Conservation (phyloP, 169 alveolate species). For the Eimeria maxima region DNA sequence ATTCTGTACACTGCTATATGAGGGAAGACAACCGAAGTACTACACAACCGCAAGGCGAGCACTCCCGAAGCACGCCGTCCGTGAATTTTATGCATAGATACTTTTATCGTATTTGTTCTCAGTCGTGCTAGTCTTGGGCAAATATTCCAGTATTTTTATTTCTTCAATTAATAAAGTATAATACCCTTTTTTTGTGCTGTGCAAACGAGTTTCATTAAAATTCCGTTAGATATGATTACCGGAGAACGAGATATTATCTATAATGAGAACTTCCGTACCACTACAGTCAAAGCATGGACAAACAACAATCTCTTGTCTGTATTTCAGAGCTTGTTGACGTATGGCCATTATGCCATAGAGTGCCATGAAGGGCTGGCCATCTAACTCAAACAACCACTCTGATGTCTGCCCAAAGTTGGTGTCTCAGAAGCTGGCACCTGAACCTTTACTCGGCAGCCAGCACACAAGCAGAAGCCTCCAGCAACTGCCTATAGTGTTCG, state of each 20-base stretch:
- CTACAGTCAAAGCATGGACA: neutral
- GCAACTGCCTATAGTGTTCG: too few relatives aligned
- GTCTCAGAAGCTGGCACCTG: too few relatives aligned
- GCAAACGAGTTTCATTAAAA: too few relatives aligned
- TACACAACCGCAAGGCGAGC: neutral
- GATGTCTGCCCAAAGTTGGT: neutral
- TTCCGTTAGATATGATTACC: too few relatives aligned
- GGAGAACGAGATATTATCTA: neutral
- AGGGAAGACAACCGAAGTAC: neutral
- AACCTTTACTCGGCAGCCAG: too few relatives aligned
- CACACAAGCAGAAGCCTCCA: too few relatives aligned
- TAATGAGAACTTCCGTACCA: neutral
- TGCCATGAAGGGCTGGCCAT: neutral
- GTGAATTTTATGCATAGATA: too few relatives aligned
- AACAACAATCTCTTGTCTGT: neutral
- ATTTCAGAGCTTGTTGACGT: neutral
- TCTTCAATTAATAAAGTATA: too few relatives aligned
- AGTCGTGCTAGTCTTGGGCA: too few relatives aligned
- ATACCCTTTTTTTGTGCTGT: too few relatives aligned
- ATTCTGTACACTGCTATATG: neutral
- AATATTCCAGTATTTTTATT: too few relatives aligned
- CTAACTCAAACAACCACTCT: neutral
- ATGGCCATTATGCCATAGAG: neutral
- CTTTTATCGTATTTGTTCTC: too few relatives aligned
- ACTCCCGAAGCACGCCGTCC: neutral